Evolutionary conservation across 2,329 filamentous ascomycete genomes (phyloP), one percentile per base, ranked within the genome.

Genomic region (Penicillium sclerotigenum): DNA sequence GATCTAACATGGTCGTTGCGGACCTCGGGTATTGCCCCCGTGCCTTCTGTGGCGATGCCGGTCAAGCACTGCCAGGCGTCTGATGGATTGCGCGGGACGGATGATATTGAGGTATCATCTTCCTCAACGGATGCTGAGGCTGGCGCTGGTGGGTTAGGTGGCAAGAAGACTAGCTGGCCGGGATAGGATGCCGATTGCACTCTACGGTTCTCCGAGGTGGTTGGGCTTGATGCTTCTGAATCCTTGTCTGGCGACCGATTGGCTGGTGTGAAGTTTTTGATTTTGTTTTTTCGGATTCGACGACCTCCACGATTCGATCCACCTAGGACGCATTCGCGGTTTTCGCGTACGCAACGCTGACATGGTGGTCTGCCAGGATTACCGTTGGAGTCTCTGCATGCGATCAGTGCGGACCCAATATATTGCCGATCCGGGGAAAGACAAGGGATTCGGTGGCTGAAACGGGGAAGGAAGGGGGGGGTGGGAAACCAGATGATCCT

Each of bases 281-380:
- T 71, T 59, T 73, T 77, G 65, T 81, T 82, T 65, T 82, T 83
- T 51, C 82, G 79, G 55, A 84, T 78, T 45, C 83, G 78, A 53
- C 82, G 77, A 14, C 83, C 83, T 43, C 83, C 83, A 52, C 83
- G 79, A 65, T 85, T 85, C 46, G 81, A 83, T 42, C 80, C 80
- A 8, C 82, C 83, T 20, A 85, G 76, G 11, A 85, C 77, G 66
- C 83, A 86, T 58, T 85, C 81, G 50, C 81, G 80, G 54, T 78
- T 75, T 59, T 84, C 82, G 62, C 80, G 79, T 59, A 81, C 78
- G 70, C 83, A 86, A 52, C 83, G 75, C 49, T 82, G 77, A 62
- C 83, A 86, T 26, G 83, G 83, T 28, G 77, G 77, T 75, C 79
- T 66, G 68, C 78, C 69, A 67, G 52, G 18, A 14, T 54, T 49